These are phyloP conservation scores for Neurospora sp. DNA, from an alignment of 495 filamentous ascomycete species.

Conservation along the genomic window DNA sequence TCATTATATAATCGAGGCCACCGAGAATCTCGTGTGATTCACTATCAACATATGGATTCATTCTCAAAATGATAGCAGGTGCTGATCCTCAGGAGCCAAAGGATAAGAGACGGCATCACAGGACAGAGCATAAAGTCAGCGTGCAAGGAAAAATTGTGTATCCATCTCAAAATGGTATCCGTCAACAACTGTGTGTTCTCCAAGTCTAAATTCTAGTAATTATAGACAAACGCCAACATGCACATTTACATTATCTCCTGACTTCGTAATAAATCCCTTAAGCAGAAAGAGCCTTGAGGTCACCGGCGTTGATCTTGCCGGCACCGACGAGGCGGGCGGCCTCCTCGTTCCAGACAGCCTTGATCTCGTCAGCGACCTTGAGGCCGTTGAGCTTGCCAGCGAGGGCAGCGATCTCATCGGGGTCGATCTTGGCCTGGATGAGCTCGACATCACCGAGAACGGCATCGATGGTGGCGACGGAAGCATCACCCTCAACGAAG, in stretches of 20 bases:
- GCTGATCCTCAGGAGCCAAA: neutral
- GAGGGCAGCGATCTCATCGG: conserved; percentile 74
- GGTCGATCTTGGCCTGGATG: conserved; percentile 79
- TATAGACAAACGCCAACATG: neutral
- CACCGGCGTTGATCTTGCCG: conserved; percentile 76
- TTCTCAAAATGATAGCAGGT: neutral
- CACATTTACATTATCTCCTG: neutral
- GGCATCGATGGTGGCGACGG: conserved; percentile 62
- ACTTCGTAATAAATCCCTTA: neutral
- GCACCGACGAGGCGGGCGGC: conserved; percentile 60
- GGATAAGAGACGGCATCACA: neutral
- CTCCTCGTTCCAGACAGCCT: conserved; percentile 55
- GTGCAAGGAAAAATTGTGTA: neutral
- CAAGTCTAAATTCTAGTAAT: neutral
- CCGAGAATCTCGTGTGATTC: neutral
- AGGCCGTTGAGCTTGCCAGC: conserved; percentile 66
- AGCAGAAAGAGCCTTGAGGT: conserved; percentile 38
- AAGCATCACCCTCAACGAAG: conserved; percentile 58
- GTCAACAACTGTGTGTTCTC: neutral
- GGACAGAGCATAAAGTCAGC: neutral
- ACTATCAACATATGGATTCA: neutral
- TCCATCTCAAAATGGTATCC: neutral
- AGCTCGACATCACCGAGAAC: conserved; percentile 81
- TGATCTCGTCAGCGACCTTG: conserved; percentile 60
- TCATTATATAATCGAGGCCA: no score